phyloP scores from a whole-genome alignment of 768 basidiomycete species.

The Lentinula aciculospora region DNA sequence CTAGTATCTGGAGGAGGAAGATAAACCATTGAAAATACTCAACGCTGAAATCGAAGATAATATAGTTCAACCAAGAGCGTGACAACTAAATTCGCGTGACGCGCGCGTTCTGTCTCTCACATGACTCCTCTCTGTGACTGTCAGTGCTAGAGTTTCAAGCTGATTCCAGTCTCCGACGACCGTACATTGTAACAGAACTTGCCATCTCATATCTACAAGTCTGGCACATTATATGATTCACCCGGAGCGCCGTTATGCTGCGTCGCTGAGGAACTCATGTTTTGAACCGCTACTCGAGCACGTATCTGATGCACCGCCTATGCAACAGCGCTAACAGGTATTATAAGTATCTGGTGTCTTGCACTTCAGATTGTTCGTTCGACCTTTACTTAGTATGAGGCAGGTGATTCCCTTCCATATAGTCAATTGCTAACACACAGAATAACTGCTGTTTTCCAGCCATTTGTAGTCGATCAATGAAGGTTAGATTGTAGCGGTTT shows the following conservation, averaged over 20 bases:
- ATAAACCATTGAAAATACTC: slow-evolving; percentile 44
- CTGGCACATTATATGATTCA: no score
- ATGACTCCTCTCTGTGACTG: neutral
- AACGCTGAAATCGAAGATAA: neutral
- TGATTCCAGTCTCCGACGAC: no score
- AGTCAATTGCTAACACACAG: neutral
- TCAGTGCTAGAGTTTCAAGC: no score
- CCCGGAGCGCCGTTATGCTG: neutral
- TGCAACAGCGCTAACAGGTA: neutral
- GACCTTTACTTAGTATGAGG: neutral
- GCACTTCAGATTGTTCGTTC: neutral
- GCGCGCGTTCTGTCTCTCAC: neutral
- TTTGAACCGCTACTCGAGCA: neutral
- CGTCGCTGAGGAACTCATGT: neutral
- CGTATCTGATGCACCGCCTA: neutral
- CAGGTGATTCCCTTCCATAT: neutral
- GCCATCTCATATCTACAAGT: no score
- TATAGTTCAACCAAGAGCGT: neutral
- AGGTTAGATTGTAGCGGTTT: no score
- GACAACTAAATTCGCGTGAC: neutral
- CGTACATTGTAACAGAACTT: no score
- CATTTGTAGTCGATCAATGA: no score
- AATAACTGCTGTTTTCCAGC: no score
- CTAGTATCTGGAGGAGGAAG: slow-evolving; percentile 62
- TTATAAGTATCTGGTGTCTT: neutral